Evolutionary conservation across 2,329 filamentous ascomycete genomes (phyloP).

Genomic region (Sclerotinia spermophila): DNA sequence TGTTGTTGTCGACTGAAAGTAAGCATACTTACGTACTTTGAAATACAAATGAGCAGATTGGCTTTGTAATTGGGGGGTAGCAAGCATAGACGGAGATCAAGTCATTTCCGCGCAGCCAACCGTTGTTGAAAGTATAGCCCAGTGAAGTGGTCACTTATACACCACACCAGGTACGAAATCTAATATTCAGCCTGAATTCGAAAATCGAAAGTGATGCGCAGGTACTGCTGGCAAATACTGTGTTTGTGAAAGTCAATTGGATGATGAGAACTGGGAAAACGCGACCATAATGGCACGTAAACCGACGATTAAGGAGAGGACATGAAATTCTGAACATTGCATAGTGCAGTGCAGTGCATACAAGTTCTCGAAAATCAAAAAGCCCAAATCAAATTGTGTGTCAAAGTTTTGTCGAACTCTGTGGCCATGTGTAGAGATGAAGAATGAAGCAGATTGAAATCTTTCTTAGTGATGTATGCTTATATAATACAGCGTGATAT

Average conservation of each 20-base stretch:
- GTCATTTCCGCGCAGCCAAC: constrained; percentile 1
- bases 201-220: not conserved
- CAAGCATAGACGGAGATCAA: not conserved
- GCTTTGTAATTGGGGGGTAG: not conserved
- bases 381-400: not conserved
- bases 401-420: not conserved
- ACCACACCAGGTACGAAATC: constrained; percentile 11
- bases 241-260: not conserved
- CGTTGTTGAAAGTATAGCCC: not conserved
- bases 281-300: not conserved
- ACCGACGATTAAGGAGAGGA: not conserved
- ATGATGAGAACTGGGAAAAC: not conserved
- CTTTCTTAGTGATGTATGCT: not conserved
- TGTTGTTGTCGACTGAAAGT: not conserved
- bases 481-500: not conserved
- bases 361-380: not conserved
- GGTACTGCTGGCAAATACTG: constrained; percentile 5
- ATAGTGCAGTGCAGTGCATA: not conserved
- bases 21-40: not conserved
- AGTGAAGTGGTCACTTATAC: constrained; percentile 4
- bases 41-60: not conserved
- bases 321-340: not conserved
- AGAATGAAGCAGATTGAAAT: not conserved
- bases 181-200: constrained; percentile 7
- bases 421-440: not conserved